Percentiles rank a stretch among this genome's conserved stretches.
Evolutionary conservation across 768 basidiomycete species (phyloP).

Genomic region (Artomyces pyxidatus): DNA sequence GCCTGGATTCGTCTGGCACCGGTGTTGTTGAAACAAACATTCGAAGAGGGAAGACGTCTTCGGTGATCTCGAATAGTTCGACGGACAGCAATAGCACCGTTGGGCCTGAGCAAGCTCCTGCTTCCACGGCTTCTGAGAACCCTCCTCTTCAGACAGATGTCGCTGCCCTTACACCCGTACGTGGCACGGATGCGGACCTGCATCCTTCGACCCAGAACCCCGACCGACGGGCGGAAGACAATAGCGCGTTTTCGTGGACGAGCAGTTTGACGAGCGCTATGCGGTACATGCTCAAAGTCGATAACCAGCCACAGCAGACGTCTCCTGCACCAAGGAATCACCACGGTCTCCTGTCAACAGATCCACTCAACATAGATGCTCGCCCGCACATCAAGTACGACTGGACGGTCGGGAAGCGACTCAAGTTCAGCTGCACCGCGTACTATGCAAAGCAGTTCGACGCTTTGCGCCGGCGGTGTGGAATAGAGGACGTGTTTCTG

Average conservation of each 20-base stretch:
- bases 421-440: constrained; percentile 74
- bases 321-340: constrained; percentile 32
- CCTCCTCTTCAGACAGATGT: not conserved
- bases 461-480: constrained; percentile 53
- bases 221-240: not conserved
- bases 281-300: constrained; percentile 43
- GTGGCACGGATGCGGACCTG: too few relatives aligned
- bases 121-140: not conserved
- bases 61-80: constrained; percentile 30
- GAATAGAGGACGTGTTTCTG: constrained; percentile 49
- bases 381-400: constrained; percentile 80
- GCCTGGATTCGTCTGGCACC: constrained; percentile 13
- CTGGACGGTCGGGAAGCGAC: constrained; percentile 64
- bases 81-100: constrained; percentile 32
- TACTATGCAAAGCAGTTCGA: constrained; percentile 83
- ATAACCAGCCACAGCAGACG: constrained; percentile 24
- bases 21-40: constrained; percentile 30
- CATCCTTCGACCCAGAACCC: too few relatives aligned
- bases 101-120: constrained; percentile 14
- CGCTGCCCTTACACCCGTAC: not conserved
- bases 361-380: constrained; percentile 44
- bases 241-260: constrained; percentile 36
- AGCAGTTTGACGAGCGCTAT: constrained; percentile 51
- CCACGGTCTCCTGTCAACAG: constrained; percentile 39
- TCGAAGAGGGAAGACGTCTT: constrained; percentile 31